These are phyloP conservation scores for Podila verticillata DNA, from an alignment of 192 early-diverging fungal genomes.

Conservation along the genomic window DNA sequence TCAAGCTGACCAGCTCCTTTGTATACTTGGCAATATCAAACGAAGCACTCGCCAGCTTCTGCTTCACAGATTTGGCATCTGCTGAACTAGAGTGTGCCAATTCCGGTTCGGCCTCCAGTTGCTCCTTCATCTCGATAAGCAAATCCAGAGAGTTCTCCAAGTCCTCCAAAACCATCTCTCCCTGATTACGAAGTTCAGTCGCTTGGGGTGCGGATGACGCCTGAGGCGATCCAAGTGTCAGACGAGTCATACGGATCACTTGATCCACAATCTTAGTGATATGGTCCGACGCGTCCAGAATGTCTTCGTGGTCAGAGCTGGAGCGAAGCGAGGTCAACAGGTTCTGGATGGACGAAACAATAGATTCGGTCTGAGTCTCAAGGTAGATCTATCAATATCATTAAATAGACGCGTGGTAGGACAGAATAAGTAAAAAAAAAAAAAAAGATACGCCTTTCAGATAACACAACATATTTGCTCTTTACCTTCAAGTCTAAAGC, in stretches of 20 bases:
- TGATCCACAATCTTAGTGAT: constrained; percentile 70
- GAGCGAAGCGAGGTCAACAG: constrained; percentile 72
- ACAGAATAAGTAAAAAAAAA: background rate
- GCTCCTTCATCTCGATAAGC: constrained; percentile 67
- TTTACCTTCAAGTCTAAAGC: constrained; percentile 35
- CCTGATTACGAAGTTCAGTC: constrained; percentile 48
- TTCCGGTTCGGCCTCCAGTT: constrained; percentile 55
- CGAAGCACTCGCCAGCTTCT: constrained; percentile 81
- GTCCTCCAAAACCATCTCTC: constrained; percentile 69
- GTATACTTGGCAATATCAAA: constrained; percentile 94
- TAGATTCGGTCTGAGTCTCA: constrained; percentile 72
- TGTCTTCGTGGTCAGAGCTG: constrained; percentile 57
- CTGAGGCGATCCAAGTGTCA: constrained; percentile 55
- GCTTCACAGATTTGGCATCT: constrained; percentile 77
- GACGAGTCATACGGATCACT: constrained; percentile 61
- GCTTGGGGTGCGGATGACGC: constrained; percentile 42
- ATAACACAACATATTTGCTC: background rate
- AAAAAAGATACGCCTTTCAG: background rate
- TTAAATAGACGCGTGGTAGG: background rate
- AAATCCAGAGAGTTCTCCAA: constrained; percentile 61
- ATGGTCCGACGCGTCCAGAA: constrained; percentile 61
- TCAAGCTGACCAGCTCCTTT: constrained; percentile 81
- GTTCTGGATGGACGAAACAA: constrained; percentile 83
- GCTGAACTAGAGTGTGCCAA: constrained; percentile 49
- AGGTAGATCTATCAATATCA: constrained; percentile 23